Evolutionary conservation across 768 basidiomycete species (phyloP), one percentile per base, ranked within the genome.

Genomic region (Suillus sp.): DNA sequence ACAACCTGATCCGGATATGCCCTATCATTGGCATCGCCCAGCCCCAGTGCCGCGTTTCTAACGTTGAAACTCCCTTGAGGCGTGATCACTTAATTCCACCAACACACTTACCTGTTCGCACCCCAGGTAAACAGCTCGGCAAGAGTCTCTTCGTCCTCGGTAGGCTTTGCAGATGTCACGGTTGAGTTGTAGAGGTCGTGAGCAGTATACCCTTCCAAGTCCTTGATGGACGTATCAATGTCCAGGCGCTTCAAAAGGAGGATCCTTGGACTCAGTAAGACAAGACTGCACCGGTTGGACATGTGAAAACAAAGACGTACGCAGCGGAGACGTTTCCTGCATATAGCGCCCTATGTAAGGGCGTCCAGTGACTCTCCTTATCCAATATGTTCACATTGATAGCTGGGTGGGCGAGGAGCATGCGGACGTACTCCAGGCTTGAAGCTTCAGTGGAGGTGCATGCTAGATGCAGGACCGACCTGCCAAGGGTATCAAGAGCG

Each of bases 171-270:
- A 34, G 84, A 90, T 71, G 85, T 81, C 65, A 96, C 78, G 0
- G 95, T 96, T 4, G 91, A 90, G 72, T 98, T 98, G 77, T 94
- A 97, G 38, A 99, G 77, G 71, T 99, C 96, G 65, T 94, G 94
- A 0, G 95, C 88, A 0, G 93, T 94, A 74, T 96, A 91, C 0
- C 92, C 96, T 68, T 98, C 96, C 34, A 80, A 70, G 70, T 98
- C 96, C 72, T 93, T 94, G 63, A 91, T 67, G 5, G 82, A 77
- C 0, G 80, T 75, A 72, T 97, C 92, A 27, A 86, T 86, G 69
- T 96, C 94, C 25, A 82, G 69, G 43, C 87, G 85, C 69, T 89
- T 86, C 59, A 97, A 77, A 8, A 99, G 83, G 40, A 95, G 79
- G 53, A 92, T 77, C 3, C 91, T 94, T 59, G 63, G 78, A 65